Evolutionary conservation across 306 rosid genomes (phyloP), one percentile per base, ranked within the genome.

Genomic region (Malus orientalis): DNA sequence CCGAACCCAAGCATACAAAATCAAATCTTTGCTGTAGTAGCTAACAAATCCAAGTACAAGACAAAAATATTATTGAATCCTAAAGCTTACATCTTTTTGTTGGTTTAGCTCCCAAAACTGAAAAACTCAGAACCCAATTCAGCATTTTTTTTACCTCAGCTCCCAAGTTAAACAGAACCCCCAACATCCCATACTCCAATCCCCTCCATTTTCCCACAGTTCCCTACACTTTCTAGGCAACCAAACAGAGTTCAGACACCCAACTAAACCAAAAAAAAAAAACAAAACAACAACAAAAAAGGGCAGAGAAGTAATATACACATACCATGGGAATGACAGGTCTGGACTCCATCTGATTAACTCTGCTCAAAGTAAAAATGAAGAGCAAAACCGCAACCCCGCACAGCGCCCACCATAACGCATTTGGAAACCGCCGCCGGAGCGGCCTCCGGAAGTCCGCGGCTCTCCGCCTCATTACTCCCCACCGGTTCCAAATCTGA

Each of bases 391-490:
- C 75, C 59, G 91, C 95, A 29, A 85, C 83, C 27, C 89, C 86
- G 38, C 91, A 92, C 80, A 94, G 79, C 69, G 82, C 83, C 89
- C 89, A 90, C 97, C 96, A 94, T 6, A 86, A 74, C 6, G 76
- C 89, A 83, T 89, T 96, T 29, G 95, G 87, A 47, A 94, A 85
- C 87, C 89, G 89, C 81, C 92, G 86, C 85, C 96, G 80, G 69
- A 69, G 89, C 10, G 98, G 92, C 86, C 98, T 74, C 32, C 98
- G 97, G 78, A 84, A 88, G 79, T 92, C 96, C 81, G 80, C 70
- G 27, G 89, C 79, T 78, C 97, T 86, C 78, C 98, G 87, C 86
- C 98, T 87, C 98, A 94, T 94, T 8, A 91, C 90, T 5, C 69
- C 76, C 71, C 19, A 23, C 64, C 42, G 11, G 42, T 69, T 36